Evolutionary conservation across 805 yeast species (phyloP), one percentile per base, ranked within the genome.

Genomic region (Kluyveromyces wickerhamii): DNA sequence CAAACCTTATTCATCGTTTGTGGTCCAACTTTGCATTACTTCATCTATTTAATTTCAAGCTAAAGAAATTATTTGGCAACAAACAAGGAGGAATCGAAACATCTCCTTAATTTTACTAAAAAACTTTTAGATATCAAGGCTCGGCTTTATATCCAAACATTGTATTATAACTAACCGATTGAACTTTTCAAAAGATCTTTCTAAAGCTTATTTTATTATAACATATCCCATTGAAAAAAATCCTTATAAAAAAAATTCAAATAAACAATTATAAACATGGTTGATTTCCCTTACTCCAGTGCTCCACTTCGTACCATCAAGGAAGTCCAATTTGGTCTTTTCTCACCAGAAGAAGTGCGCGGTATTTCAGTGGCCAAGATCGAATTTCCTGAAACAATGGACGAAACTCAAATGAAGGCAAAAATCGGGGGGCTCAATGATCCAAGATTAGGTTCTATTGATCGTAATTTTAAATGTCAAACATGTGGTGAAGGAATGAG

Each of bases 401-500:
- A 92, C 61, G 96, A 88, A 61, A 77, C 95, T 25, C 87, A 94
- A 39, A 81, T 82, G 56, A 83, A 84, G 45, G 96, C 97, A 31
- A 78, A 96, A 59, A 88, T 87, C 47, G 96, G 96, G 44, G 99
- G 99, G 41, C 68, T 92, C 43, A 89, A 88, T 58, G 98, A 94
- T 60, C 97, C 98, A 41, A 78, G 97, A 51, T 70, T 92, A 42
- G 99, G 99, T 33, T 83, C 96, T 4, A 88, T 92, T 50, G 99
- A 92, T 63, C 79, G 98, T 60, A 89, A 88, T 59, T 84, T 83
- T 71, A 86, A 85, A 67, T 92, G 99, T 71, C 97, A 89, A 69
- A 92, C 99, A 16, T 92, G 99, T 71, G 94, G 96, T 52, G 99
- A 92, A 62, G 96, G 89, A 51, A 92, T 92, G 96, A 85, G 89